These are phyloP conservation scores for Pseudocercospora macadamiae DNA, from an alignment of 2,329 filamentous ascomycete species.

Conservation along the genomic window DNA sequence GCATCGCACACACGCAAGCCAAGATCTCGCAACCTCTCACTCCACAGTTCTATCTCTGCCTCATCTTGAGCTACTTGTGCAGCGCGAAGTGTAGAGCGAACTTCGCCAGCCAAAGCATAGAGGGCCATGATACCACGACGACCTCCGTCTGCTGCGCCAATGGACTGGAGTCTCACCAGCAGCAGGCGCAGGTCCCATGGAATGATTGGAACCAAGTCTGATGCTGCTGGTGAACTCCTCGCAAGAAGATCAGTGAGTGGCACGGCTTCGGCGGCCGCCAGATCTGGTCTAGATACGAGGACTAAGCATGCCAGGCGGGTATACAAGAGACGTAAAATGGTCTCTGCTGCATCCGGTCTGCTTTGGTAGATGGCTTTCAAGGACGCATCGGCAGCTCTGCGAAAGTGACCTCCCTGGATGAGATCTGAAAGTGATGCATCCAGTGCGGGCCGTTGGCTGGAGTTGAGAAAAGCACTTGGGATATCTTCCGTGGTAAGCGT, in stretches of 20 bases:
- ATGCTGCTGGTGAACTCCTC: slow-evolving; percentile 53
- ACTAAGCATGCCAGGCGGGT: slow-evolving; percentile 80
- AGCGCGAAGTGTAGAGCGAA: slow-evolving; percentile 28
- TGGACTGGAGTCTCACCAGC: slow-evolving; percentile 78
- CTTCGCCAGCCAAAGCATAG: slow-evolving; percentile 70
- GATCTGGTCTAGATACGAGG: slow-evolving; percentile 67
- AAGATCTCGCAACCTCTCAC: slow-evolving; percentile 70
- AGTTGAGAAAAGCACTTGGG: slow-evolving; percentile 68
- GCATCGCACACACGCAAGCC: slow-evolving; percentile 67
- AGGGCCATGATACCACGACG: slow-evolving; percentile 85
- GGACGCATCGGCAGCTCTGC: slow-evolving; percentile 56
- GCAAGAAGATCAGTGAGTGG: slow-evolving; percentile 60
- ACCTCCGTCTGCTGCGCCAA: slow-evolving; percentile 82
- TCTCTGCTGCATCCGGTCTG: slow-evolving; percentile 60
- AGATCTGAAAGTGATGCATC: slow-evolving; percentile 69
- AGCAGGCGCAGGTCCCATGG: slow-evolving; percentile 88
- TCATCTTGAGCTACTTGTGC: slow-evolving; percentile 56
- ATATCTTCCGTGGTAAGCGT: slow-evolving; percentile 67
- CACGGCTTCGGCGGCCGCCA: slow-evolving; percentile 64
- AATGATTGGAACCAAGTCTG: slow-evolving; percentile 64
- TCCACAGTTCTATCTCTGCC: slow-evolving; percentile 68
- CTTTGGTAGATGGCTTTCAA: slow-evolving; percentile 45
- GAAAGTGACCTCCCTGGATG: slow-evolving; percentile 74
- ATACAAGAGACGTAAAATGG: slow-evolving; percentile 78
- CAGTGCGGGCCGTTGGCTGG: slow-evolving; percentile 64